Conservation (phyloP, 1,284 basidiomycete species). For the Pulchroboletus neoregius region DNA sequence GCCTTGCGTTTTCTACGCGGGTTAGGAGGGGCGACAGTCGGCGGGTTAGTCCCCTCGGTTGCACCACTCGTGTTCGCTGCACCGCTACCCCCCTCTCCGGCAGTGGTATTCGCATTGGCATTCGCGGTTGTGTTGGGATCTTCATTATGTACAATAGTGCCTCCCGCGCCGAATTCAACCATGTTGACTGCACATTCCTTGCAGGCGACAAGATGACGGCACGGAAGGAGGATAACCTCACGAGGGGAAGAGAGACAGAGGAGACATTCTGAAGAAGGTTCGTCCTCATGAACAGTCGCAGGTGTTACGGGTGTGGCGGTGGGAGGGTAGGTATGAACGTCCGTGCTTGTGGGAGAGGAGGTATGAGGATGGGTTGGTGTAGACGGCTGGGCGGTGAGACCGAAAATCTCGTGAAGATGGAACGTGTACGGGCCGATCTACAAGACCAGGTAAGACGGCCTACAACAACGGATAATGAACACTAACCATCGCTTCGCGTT, state of each 20-base stretch:
- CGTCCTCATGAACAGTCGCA: slow-evolving; percentile 51
- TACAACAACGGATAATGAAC: slow-evolving; percentile 5
- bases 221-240: slow-evolving; percentile 86
- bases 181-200: slow-evolving; percentile 90
- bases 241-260: slow-evolving; percentile 81
- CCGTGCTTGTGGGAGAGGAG: slow-evolving; percentile 36
- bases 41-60: slow-evolving; percentile 22
- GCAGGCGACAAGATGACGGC: slow-evolving; percentile 87
- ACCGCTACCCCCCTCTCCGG: slow-evolving; percentile 19
- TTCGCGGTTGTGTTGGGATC: slow-evolving; percentile 33
- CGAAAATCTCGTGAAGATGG: slow-evolving; percentile 90
- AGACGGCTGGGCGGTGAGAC: slow-evolving; percentile 63
- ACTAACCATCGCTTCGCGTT: slow-evolving; percentile 76
- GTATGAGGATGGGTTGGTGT: slow-evolving; percentile 39
- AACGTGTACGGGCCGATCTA: slow-evolving; percentile 87
- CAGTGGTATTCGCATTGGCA: slow-evolving; percentile 6
- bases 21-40: slow-evolving; percentile 32
- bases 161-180: slow-evolving; percentile 92
- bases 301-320: slow-evolving; percentile 28
- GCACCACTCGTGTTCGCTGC: slow-evolving; percentile 20
- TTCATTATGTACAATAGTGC: slow-evolving; percentile 64
- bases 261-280: slow-evolving; percentile 82
- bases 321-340: slow-evolving; percentile 54
- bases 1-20: slow-evolving; percentile 80
- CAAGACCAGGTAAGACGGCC: slow-evolving; percentile 4